Base-by-base conservation (phyloP, 495 filamentous ascomycete species). In the Staphylotrichum tortipilum region DNA sequence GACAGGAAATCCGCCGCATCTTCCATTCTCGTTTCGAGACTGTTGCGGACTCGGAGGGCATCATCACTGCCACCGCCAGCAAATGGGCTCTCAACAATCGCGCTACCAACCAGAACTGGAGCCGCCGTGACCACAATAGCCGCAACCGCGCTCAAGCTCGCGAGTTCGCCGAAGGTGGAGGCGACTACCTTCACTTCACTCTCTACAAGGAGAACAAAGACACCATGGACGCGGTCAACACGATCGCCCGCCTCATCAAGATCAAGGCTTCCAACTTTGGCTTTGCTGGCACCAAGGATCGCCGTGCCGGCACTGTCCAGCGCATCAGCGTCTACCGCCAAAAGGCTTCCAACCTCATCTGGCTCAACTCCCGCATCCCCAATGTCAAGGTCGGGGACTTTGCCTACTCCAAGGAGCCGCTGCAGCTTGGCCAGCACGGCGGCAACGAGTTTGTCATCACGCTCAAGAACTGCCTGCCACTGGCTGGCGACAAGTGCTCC, bases 131-230 rank as follows among this genome's bases (percentile, higher is more conserved):
- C 26, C 6, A 65, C 23, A 58, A 66, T 30, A 35, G 28, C 28
- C 49, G 40, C 30, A 52, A 47, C 22, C 19, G 45, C 7, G 47
- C 55, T 15, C 49, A 53, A 9, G 37, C 23, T 34, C 53, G 55
- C 35, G 64, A 60, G 21, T 64, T 54, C 12, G 28, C 30, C 28
- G 54, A 64, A 49, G 74, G 81, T 10, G 85, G 84, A 15, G 89
- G 86, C 1, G 79, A 84, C 8, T 90, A 88, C 60, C 75, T 96
- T 7, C 92, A 98, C 64, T 94, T 97, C 61, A 87, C 88, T 0
- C 78, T 98, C 33, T 92, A 90, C 74, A 98, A 98, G 69, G 92
- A 97, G 67, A 98, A 98, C 66, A 89, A 89, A 57, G 94, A 98
- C 59, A 98, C 94, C 2, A 95, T 96, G 88, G 91, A 98, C 53